Conservation (phyloP, 1,139 yeast species). For the Tardiomyces depauwii region DNA sequence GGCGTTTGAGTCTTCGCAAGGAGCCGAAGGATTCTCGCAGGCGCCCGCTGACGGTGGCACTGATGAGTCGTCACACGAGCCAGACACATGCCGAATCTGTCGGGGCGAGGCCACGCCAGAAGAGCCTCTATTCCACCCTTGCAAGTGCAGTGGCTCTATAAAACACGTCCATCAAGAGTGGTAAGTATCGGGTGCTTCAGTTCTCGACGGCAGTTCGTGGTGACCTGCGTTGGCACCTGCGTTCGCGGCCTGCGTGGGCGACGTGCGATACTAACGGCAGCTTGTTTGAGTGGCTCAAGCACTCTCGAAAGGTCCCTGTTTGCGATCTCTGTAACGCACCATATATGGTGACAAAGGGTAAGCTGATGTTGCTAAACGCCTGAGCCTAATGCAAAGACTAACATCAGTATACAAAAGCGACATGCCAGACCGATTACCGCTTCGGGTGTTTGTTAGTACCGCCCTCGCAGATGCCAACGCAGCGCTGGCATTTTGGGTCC, state of each 20-base stretch:
- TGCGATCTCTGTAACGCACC: constrained; percentile 88
- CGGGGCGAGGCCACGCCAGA: constrained; percentile 75
- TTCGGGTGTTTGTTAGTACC: constrained; percentile 27
- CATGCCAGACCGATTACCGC: constrained; percentile 60
- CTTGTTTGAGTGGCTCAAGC: constrained; percentile 74
- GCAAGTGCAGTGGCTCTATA: constrained; percentile 89
- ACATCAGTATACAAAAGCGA: constrained; percentile 15
- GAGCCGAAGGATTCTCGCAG: neutral
- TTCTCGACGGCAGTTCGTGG: too few species aligned
- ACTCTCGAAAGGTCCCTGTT: constrained; percentile 46
- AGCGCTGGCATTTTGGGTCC: constrained; percentile 5
- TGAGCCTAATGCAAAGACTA: too few species aligned
- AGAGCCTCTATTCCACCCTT: constrained; percentile 84
- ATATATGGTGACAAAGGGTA: constrained; percentile 39
- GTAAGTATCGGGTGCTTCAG: constrained; percentile 14
- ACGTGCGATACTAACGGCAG: constrained; percentile 9
- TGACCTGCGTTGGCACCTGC: too few species aligned
- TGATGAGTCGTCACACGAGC: constrained; percentile 15
- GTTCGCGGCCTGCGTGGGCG: too few species aligned
- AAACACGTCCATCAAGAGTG: constrained; percentile 91
- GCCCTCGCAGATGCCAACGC: constrained; percentile 14
- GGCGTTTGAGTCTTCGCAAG: neutral
- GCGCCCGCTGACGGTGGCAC: too few species aligned
- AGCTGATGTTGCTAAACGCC: too few species aligned
- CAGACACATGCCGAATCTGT: constrained; percentile 76